Percentiles rank a stretch among this genome's conserved stretches.
phyloP scores from a whole-genome alignment of 768 basidiomycete genomes.

The Tylopilus plumbeoviolaceoides region DNA sequence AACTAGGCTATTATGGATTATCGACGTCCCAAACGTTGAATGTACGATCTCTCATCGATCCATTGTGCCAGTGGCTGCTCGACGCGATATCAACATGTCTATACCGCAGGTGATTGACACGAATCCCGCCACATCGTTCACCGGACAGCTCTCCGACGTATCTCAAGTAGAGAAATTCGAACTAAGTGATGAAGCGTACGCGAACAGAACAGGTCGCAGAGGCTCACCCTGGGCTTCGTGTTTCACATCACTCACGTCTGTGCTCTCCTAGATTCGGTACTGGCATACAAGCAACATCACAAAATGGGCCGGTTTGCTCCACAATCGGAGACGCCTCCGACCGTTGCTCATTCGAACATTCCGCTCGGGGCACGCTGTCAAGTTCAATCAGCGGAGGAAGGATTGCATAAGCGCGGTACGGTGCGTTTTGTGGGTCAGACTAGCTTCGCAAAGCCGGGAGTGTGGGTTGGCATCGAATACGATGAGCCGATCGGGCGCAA shows the following conservation, averaged over 20 bases:
- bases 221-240: neutral
- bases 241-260: constrained; percentile 1
- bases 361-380: constrained; percentile 75
- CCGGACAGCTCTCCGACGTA: constrained; percentile 82
- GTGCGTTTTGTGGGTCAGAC: constrained; percentile 85
- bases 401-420: constrained; percentile 73
- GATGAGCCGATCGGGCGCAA: constrained; percentile 97
- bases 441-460: constrained; percentile 58
- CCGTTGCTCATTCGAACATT: constrained; percentile 42
- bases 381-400: constrained; percentile 67
- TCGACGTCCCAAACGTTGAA: constrained; percentile 77
- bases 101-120: constrained; percentile 61
- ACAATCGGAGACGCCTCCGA: constrained; percentile 34
- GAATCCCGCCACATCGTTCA: constrained; percentile 70
- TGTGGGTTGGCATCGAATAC: constrained; percentile 92
- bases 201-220: constrained; percentile 63
- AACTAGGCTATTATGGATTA: constrained; percentile 71
- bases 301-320: constrained; percentile 87
- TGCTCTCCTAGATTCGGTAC: constrained; percentile 65
- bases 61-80: neutral
- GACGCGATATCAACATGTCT: neutral
- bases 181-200: constrained; percentile 78
- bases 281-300: constrained; percentile 82
- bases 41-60: constrained; percentile 39
- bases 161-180: constrained; percentile 92